Evolutionary conservation across 495 filamentous ascomycete species (phyloP), one percentile per base, ranked within the genome.

Genomic region (Platismatia glauca): DNA sequence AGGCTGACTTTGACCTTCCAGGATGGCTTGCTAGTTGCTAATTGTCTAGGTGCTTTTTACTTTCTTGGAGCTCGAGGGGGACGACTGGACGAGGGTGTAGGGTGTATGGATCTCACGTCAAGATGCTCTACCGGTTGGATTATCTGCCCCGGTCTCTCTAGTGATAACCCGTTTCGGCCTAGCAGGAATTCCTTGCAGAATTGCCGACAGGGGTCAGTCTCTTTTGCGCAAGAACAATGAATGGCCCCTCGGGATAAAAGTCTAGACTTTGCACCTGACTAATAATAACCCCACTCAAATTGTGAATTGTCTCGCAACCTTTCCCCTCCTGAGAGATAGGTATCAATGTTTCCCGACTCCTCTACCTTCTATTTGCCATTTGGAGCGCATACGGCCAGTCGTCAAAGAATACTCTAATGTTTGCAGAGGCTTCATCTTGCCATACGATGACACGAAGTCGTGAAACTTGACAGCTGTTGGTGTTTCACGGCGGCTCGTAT

Each of bases 91-190:
- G n/a, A n/a, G n/a, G n/a, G n/a, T n/a, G n/a, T n/a, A 52, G 48
- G 44, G 44, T 48, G 44, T 48, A 48, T 9, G 44, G 48, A 52
- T 52, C 48, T 52, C 48, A 52, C 24, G 48, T 29, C 48, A 52
- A 52, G 27, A 29, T 33, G 16, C 34, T 53, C 27, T 5, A 53
- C 50, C 50, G 29, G 50, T 53, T 53, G 50, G 13, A 33, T 53
- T 20, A 53, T 53, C 27, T 53, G 5, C 50, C 50, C 50, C 16
- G 29, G 50, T 33, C 16, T 20, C 29, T 53, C 3, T 20, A 4
- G 13, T 16, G 6, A 1, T 53, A 53, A 33, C 50, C 50, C 9
- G 29, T 53, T 7, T 33, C 1, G 16, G 50, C 15, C 15, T 53
- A 53, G 24, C 0, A 53, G 8, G 15, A 4, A 33, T 33, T 20